Percentiles rank a stretch among this genome's conserved stretches.
phyloP scores from a whole-genome alignment of 2,329 filamentous ascomycete genomes.

The Keithomyces neogunnii region DNA sequence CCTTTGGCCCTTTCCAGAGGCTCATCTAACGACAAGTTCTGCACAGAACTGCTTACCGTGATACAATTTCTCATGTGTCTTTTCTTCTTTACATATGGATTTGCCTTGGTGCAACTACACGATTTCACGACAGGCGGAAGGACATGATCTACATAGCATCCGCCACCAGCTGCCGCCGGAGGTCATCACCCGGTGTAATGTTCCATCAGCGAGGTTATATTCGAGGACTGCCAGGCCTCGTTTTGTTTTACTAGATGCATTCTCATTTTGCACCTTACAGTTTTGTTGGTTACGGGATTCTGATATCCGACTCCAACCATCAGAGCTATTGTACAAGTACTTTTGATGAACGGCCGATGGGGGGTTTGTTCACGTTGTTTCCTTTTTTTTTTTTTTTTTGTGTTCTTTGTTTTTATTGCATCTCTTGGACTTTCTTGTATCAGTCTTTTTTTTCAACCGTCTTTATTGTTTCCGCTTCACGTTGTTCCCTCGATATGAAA shows the following conservation, averaged over 20 bases:
- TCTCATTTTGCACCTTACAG: not conserved
- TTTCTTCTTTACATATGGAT: not conserved
- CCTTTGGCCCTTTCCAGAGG: not conserved
- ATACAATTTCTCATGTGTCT: not conserved
- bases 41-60: not conserved
- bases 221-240: conserved; percentile 4
- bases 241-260: conserved; percentile 13
- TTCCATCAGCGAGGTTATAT: not conserved
- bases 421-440: not conserved
- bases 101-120: conserved; percentile 4
- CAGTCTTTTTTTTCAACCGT: not conserved
- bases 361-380: not conserved
- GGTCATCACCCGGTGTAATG: not conserved
- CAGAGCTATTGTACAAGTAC: not conserved
- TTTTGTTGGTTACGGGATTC: not conserved
- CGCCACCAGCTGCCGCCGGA: not conserved
- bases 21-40: not conserved
- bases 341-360: not conserved
- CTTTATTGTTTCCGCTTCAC: not conserved
- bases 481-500: conserved; percentile 7
- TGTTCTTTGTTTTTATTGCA: conserved; percentile 3
- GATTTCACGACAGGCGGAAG: conserved; percentile 11
- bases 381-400: not conserved
- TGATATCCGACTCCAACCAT: not conserved
- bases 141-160: not conserved